These are phyloP conservation scores for Cladophialophora yegresii DNA, from an alignment of 2,329 filamentous ascomycete genomes.

Conservation along the genomic window DNA sequence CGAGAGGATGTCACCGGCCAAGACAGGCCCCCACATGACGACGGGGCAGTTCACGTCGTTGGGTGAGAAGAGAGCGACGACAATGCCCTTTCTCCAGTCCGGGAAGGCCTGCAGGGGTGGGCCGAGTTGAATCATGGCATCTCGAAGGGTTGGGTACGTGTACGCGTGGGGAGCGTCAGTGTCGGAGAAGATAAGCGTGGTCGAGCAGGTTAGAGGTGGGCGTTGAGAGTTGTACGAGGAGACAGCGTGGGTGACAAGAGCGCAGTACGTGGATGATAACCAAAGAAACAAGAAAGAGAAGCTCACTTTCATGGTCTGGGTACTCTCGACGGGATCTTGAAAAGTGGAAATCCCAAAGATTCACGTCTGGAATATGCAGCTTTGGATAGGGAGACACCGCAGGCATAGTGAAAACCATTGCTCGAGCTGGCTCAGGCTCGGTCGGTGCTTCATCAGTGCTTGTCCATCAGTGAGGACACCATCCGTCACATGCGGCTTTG, in stretches of 20 bases:
- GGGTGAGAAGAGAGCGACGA: conserved; percentile 76
- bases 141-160: background rate
- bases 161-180: background rate
- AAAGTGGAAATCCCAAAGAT: background rate
- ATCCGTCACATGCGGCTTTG: background rate
- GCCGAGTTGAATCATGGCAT: conserved; percentile 1
- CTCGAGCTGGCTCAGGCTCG: background rate
- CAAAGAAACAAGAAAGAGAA: too few species aligned
- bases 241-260: background rate
- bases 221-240: background rate
- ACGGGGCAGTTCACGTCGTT: conserved; percentile 56
- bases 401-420: background rate
- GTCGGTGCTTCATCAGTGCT: conserved; percentile 3
- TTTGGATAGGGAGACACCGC: background rate
- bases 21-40: conserved; percentile 74
- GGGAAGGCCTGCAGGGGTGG: conserved; percentile 1
- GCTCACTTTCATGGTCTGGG: background rate
- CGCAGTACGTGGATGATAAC: background rate
- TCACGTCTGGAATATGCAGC: conserved; percentile 4
- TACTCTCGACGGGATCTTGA: background rate
- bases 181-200: background rate
- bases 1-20: conserved; percentile 78
- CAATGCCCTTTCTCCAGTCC: conserved; percentile 79
- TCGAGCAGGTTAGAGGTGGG: background rate
- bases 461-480: background rate